phyloP scores from a whole-genome alignment of 805 yeast species.

The Yarrowia porcina region DNA sequence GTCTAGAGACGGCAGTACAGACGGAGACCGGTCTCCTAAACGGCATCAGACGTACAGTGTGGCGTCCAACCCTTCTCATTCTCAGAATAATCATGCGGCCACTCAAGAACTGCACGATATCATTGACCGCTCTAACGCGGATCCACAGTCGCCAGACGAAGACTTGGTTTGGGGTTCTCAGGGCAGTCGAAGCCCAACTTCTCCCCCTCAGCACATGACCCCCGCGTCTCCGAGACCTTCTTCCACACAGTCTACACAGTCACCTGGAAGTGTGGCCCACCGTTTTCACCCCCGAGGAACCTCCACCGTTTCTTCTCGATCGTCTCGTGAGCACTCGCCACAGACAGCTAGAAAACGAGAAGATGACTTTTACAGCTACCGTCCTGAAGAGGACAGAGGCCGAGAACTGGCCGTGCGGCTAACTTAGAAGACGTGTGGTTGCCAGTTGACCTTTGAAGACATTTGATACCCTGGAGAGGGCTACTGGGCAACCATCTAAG shows the following conservation, averaged over 20 bases:
- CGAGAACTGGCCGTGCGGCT: neutral
- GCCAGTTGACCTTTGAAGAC: neutral
- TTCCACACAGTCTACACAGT: neutral
- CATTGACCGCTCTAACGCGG: neutral
- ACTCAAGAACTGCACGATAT: neutral
- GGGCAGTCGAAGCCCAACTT: neutral
- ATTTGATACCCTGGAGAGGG: too few species aligned
- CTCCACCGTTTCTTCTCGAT: too few species aligned
- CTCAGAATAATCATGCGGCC: neutral
- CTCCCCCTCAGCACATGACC: neutral
- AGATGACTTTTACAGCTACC: neutral
- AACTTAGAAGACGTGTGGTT: neutral
- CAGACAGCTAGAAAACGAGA: neutral
- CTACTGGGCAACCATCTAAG: too few species aligned
- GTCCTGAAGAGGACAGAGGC: neutral
- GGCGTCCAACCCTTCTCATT: neutral
- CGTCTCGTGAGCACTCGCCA: too few species aligned
- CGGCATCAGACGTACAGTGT: neutral
- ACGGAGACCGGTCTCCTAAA: slow-evolving; percentile 1
- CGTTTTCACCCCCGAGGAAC: slow-evolving; percentile 1
- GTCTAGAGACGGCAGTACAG: neutral
- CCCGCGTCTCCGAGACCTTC: neutral
- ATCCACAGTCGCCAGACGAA: neutral
- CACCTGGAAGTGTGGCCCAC: neutral
- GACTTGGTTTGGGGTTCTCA: slow-evolving; percentile 11